Conservation (phyloP, 768 basidiomycete species). For the Phanerodontia chrysosporium region DNA sequence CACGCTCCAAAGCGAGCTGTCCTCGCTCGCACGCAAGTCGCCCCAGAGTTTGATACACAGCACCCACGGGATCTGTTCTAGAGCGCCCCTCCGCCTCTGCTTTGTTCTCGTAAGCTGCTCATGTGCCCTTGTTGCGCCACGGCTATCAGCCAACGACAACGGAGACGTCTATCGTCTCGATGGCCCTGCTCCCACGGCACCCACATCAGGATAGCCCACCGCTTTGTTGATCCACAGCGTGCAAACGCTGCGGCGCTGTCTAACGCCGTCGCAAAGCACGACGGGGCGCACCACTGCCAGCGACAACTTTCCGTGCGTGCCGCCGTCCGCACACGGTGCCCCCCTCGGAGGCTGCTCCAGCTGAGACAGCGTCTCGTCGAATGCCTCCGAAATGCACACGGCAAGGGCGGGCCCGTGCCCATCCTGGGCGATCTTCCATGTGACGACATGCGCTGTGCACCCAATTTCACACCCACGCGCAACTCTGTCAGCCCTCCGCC, state of each 20-base stretch:
- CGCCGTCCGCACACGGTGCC: no score
- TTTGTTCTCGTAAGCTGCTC: not conserved
- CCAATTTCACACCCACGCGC: not conserved
- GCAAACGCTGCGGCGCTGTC: not conserved
- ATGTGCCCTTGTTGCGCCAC: not conserved
- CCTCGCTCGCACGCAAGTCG: constrained; percentile 3
- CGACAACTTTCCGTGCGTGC: no score
- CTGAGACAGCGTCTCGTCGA: not conserved
- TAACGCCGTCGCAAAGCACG: no score
- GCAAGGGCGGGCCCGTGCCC: not conserved
- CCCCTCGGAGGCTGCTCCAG: not conserved
- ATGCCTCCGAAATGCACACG: not conserved
- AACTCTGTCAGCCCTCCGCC: not conserved
- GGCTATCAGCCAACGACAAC: not conserved
- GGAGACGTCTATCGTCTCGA: not conserved
- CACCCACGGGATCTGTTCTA: not conserved
- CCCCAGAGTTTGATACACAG: not conserved
- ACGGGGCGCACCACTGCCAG: not conserved
- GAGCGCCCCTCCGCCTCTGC: not conserved
- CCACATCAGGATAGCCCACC: not conserved
- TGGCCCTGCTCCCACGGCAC: not conserved
- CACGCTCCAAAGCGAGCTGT: not conserved
- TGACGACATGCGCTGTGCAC: constrained; percentile 6
- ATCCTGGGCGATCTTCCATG: constrained; percentile 2
- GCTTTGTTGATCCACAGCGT: not conserved